These are phyloP conservation scores for Suillus bovinus DNA, from an alignment of 768 basidiomycete species.

Conservation along the genomic window DNA sequence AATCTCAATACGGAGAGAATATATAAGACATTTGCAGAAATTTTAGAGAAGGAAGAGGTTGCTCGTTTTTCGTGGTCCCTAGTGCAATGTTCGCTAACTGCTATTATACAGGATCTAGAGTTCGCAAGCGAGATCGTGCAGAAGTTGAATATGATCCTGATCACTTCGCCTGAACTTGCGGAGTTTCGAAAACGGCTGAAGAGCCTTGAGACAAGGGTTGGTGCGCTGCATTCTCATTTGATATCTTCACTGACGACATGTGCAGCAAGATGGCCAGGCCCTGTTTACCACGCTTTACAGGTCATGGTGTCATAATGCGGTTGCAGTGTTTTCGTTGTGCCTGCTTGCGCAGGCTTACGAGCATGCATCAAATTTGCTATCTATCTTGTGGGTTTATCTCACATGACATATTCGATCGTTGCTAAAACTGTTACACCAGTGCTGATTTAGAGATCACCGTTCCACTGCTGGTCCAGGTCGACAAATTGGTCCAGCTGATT, in stretches of 20 bases:
- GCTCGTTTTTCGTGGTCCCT: slow-evolving; percentile 18
- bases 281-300: slow-evolving; percentile 92
- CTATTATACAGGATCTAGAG: slow-evolving; percentile 75
- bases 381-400: slow-evolving; percentile 75
- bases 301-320: slow-evolving; percentile 99
- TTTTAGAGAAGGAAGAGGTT: slow-evolving; percentile 97
- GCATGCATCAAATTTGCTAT: slow-evolving; percentile 93
- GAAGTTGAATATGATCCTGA: slow-evolving; percentile 94
- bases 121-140: slow-evolving; percentile 98
- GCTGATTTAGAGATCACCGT: slow-evolving; percentile 98
- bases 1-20: slow-evolving; percentile 95
- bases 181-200: slow-evolving; percentile 94
- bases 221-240: slow-evolving; percentile 25
- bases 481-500: slow-evolving; percentile 96
- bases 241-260: neutral
- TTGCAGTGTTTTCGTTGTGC: slow-evolving; percentile 94
- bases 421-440: slow-evolving; percentile 40
- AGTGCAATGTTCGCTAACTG: slow-evolving; percentile 1
- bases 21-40: slow-evolving; percentile 94
- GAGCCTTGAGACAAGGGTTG: slow-evolving; percentile 87
- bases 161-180: slow-evolving; percentile 93
- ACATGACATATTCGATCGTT: neutral
- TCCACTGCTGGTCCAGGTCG: slow-evolving; percentile 90
- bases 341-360: slow-evolving; percentile 98
- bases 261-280: slow-evolving; percentile 91